Evolutionary conservation across 352 stramenopile genomes (phyloP), one percentile per base, ranked within the genome.

Genomic region (Phytophthora pluvialis): DNA sequence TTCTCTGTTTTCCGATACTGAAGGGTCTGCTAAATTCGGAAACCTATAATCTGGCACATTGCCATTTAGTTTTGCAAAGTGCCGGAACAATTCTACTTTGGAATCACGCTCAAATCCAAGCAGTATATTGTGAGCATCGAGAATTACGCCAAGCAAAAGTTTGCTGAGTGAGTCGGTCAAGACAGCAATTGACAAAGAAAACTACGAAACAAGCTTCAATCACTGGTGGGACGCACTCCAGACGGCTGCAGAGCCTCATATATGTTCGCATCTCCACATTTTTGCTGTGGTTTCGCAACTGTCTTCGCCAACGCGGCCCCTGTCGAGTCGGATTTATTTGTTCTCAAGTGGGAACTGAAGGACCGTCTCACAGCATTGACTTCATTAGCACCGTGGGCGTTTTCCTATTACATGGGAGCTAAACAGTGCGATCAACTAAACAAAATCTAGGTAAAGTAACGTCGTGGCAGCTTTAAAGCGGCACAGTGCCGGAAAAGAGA

Each of bases 261-360:
- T 35, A 15, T 57, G 38, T 26, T 46, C 39, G 15, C 15, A 50
- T 12, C 29, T 60, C 9, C 39, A 8, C 52, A 45, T 9, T 60
- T 60, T 6, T 60, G 40, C 18, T 60, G 21, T 51, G 52, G 52
- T n/a, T 25, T 60, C 4, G 52, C 52, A 28, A 60, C 11, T 35
- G 39, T 50, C 33, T 60, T 60, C 12, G 52, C 52, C 18, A 44
- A 43, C 5, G 44, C 47, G n/a, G 47, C 15, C 0, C 18, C 47
- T n/a, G 21, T 21, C 21, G 21, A 21, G 21, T 46, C 16, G 40
- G 29, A 15, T 46, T 18, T 1, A 21, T 43, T 21, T 43, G 8
- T 43, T 21, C 4, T 45, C n/a, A 47, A 47, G 26, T 50, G 25
- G 25, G 44, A 50, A 36, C 4, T 50, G 13, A 21, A 51, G 11